phyloP scores from a whole-genome alignment of 225 moss, liverwort and hornwort species.

The Lunularia cruciata region DNA sequence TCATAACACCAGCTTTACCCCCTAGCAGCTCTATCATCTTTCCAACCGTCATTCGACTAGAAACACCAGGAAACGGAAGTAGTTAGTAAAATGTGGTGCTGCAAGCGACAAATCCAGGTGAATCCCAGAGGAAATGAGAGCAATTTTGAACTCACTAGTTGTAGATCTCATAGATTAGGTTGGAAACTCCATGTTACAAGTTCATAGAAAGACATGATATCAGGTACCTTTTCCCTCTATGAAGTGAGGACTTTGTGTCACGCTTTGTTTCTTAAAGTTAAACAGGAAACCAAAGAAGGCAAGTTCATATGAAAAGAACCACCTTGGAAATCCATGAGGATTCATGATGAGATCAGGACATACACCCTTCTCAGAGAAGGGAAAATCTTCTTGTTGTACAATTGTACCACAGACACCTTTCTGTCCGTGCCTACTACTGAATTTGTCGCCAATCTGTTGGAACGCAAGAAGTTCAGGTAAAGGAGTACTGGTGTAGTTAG shows the following conservation, averaged over 20 bases:
- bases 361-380: conserved; percentile 91
- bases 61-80: neutral
- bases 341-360: conserved; percentile 99
- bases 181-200: too few species aligned
- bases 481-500: too few species aligned
- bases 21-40: conserved; percentile 99
- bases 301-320: too few species aligned
- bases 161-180: too few species aligned
- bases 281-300: neutral
- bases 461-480: neutral
- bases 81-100: conserved; percentile 11
- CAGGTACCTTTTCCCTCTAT: too few species aligned
- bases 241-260: too few species aligned
- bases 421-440: conserved; percentile 96
- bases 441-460: conserved; percentile 90
- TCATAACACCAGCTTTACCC: conserved; percentile 93
- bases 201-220: too few species aligned
- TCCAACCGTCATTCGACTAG: conserved; percentile 99
- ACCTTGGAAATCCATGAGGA: conserved; percentile 99
- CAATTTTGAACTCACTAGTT: too few species aligned
- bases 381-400: conserved; percentile 95
- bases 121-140: too few species aligned
- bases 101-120: neutral
- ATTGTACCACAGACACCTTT: conserved; percentile 96
- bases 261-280: too few species aligned